Percentiles rank a stretch among this genome's conserved stretches.
Conservation (phyloP, 805 yeast species). For the Candida yuanshanica region DNA sequence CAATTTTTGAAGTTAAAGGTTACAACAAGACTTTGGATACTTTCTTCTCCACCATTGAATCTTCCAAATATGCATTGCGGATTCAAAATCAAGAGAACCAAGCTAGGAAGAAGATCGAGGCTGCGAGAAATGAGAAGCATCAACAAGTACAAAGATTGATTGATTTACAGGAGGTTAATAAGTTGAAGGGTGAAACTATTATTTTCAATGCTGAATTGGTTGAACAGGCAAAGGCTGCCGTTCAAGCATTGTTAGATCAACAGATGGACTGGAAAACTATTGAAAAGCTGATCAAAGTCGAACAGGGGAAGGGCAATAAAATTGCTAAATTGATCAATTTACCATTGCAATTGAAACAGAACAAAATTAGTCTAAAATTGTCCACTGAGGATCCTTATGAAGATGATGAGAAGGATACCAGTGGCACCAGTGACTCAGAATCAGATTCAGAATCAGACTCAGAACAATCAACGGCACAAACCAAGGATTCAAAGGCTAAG, state of each 20-base stretch:
- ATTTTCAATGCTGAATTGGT: constrained; percentile 64
- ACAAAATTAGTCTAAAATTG: constrained; percentile 54
- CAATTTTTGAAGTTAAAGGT: constrained; percentile 46
- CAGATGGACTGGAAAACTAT: constrained; percentile 94
- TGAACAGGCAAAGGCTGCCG: constrained; percentile 63
- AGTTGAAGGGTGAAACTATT: constrained; percentile 66
- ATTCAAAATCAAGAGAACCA: constrained; percentile 72
- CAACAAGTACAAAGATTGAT: constrained; percentile 62
- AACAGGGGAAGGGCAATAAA: constrained; percentile 58
- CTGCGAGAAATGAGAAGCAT: constrained; percentile 68
- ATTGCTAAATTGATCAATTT: constrained; percentile 57
- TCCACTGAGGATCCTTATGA: constrained; percentile 39
- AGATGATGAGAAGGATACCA: constrained; percentile 24
- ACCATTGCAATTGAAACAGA: constrained; percentile 67
- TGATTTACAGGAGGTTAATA: constrained; percentile 57
- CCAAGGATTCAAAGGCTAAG: constrained; percentile 9
- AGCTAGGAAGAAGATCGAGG: constrained; percentile 68
- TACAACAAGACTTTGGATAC: constrained; percentile 79
- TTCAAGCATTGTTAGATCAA: constrained; percentile 63
- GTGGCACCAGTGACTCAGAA: constrained; percentile 27
- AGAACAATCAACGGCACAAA: constrained; percentile 10
- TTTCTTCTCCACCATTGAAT: constrained; percentile 81
- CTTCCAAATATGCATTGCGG: constrained; percentile 67
- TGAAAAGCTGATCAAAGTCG: constrained; percentile 65
- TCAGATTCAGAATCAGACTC: constrained; percentile 22